A percentile compares a stretch with the other conserved stretches of the same genome.
These are phyloP conservation scores for Phalaenopsis aphrodite DNA, from an alignment of 106 monocot genomes.

Conservation along the genomic window DNA sequence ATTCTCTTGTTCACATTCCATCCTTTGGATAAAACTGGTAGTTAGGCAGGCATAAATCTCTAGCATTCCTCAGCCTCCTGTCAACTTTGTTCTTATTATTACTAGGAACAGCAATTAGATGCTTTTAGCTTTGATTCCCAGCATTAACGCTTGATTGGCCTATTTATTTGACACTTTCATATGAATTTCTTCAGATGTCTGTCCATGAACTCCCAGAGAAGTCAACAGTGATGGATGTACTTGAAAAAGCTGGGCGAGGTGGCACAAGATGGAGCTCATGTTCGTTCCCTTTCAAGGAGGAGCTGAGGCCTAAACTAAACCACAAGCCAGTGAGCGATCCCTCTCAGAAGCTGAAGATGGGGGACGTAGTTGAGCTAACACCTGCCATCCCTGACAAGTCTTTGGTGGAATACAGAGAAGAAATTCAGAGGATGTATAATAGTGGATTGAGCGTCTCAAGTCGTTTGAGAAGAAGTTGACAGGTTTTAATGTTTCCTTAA, in stretches of 20 bases:
- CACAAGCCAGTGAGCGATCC: slow-evolving; percentile 29
- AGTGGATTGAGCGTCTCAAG: slow-evolving; percentile 28
- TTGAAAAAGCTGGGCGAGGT: slow-evolving; percentile 38
- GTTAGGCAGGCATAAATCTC: neutral
- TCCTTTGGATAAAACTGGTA: neutral
- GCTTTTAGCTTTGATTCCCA: neutral
- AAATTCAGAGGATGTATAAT: slow-evolving; percentile 74
- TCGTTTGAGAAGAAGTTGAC: slow-evolving; percentile 9
- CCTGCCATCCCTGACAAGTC: slow-evolving; percentile 42
- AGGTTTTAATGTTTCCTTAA: neutral
- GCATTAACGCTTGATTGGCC: neutral
- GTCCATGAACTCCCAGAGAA: slow-evolving; percentile 64
- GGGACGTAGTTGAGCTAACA: slow-evolving; percentile 61
- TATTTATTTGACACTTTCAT: neutral
- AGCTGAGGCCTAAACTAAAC: slow-evolving; percentile 60
- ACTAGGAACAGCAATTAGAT: too few relatives aligned
- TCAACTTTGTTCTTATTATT: too few relatives aligned
- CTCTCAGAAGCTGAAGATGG: slow-evolving; percentile 51
- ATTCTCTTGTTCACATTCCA: neutral
- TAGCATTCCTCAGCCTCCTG: neutral
- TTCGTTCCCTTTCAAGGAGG: slow-evolving; percentile 46
- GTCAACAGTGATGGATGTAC: slow-evolving; percentile 53
- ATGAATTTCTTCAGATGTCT: slow-evolving; percentile 47
- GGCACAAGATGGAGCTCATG: slow-evolving; percentile 18
- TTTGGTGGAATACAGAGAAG: slow-evolving; percentile 55